Conservation (phyloP, 371 early-diverging fungal species). For the Mortierella sp. region DNA sequence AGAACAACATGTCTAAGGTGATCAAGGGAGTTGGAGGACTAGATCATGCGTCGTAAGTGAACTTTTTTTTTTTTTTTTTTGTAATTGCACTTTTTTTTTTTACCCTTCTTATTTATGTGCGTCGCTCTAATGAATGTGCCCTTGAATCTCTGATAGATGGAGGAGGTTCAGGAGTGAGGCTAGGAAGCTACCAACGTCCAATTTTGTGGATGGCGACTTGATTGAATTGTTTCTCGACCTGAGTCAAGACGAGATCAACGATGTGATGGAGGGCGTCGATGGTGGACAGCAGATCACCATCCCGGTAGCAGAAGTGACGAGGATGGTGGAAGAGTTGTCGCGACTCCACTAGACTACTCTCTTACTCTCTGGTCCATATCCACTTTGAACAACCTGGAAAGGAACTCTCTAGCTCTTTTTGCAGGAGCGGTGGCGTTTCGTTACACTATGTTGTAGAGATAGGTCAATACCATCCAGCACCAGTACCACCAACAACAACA, state of each 20-base stretch:
- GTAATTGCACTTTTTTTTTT: background rate
- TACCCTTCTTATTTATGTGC: background rate
- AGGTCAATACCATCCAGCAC: too few relatives aligned
- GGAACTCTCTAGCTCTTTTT: too few relatives aligned
- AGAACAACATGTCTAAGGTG: slow-evolving; percentile 68
- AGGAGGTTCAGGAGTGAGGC: slow-evolving; percentile 69
- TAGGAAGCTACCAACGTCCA: slow-evolving; percentile 56
- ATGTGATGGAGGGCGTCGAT: slow-evolving; percentile 60
- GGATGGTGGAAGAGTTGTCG: slow-evolving; percentile 56
- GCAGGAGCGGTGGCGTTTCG: too few relatives aligned
- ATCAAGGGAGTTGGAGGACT: slow-evolving; percentile 68
- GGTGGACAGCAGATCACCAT: slow-evolving; percentile 17
- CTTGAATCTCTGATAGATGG: slow-evolving; percentile 58
- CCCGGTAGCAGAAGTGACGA: slow-evolving; percentile 51
- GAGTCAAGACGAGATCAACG: slow-evolving; percentile 67
- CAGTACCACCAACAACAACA: too few relatives aligned
- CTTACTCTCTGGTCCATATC: background rate
- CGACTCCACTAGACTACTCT: slow-evolving; percentile 39
- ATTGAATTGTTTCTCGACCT: slow-evolving; percentile 82
- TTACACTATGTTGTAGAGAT: too few relatives aligned
- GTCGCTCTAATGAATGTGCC: background rate
- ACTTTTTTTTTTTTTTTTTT: slow-evolving; percentile 7
- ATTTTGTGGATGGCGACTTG: slow-evolving; percentile 91
- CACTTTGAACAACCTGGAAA: too few relatives aligned
- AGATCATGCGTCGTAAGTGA: slow-evolving; percentile 69